Evolutionary conservation across 331 rosid genomes (phyloP), one percentile per base, ranked within the genome.

Genomic region (Cydonia oblonga): DNA sequence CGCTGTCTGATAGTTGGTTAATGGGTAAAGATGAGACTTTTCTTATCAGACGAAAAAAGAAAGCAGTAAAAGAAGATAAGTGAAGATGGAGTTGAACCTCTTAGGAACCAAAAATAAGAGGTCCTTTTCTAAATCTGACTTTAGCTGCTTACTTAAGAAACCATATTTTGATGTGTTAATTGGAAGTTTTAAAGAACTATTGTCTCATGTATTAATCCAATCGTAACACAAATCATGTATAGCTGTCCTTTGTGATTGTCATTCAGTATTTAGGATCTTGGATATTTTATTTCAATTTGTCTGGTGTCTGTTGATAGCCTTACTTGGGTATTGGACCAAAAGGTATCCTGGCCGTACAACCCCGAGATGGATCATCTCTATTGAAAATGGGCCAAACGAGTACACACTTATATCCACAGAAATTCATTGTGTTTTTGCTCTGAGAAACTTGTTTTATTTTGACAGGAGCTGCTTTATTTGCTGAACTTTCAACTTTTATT

Each of bases 41-140:
- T 25, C 5, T 0, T 60, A 60, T 14, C 20, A 7, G 38, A 60
- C 25, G 5, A 22, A 58, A 23, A 23, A 42, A 42, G 49, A 12
- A 42, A 42, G 16, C 49, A 42, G 49, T 0, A 12, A 59, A 6
- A 59, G 9, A 26, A 13, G 38, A 14, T 60, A 54, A 22, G 70
- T 38, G 67, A 46, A 53, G 71, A 70, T 44, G 69, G 60, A 53
- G 68, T 54, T 71, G 57, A 69, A 58, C 70, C 20, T 71, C 75
- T 70, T 64, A 53, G 51, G 65, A 75, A 70, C 65, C 35, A 19
- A 74, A 20, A 10, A 6, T 12, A 71, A 60, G 20, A 60, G 35
- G 70, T 25, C 52, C 29, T 13, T 25, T 9, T 70, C 35, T 32
- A 51, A 54, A 70, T 25, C 33, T 56, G 65, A 70, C 7, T 56